phyloP scores from a whole-genome alignment of 306 rosid species.

The Ziziphus jujuba region DNA sequence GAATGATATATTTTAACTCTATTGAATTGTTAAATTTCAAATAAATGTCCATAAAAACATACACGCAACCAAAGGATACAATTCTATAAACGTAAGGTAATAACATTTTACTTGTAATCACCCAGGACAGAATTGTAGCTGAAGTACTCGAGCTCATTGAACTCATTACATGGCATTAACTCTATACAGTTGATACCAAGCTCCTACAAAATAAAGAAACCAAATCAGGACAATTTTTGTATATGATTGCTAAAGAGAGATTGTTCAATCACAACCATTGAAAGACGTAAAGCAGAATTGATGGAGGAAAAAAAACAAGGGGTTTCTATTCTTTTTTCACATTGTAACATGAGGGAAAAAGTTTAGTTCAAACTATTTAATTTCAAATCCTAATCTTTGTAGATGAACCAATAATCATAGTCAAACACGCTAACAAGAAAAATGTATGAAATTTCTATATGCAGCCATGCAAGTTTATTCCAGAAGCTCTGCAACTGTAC shows the following conservation, averaged over 20 bases:
- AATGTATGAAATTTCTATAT: background rate
- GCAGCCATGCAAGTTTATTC: background rate
- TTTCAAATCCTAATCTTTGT: too few relatives aligned
- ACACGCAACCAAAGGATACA: background rate
- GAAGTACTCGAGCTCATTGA: conserved; percentile 87
- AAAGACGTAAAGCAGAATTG: too few relatives aligned
- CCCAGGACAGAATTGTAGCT: conserved; percentile 82
- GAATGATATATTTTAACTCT: too few relatives aligned
- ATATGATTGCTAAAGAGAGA: background rate
- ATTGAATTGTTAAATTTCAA: background rate
- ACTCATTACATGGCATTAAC: conserved; percentile 95
- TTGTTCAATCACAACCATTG: too few relatives aligned
- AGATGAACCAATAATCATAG: background rate
- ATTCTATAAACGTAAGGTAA: background rate
- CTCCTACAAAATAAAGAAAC: conserved; percentile 61
- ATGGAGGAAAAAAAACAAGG: too few relatives aligned
- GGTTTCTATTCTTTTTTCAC: too few relatives aligned
- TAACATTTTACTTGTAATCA: conserved; percentile 56
- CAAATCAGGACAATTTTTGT: conserved; percentile 28
- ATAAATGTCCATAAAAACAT: background rate
- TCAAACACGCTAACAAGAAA: background rate
- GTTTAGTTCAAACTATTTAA: too few relatives aligned
- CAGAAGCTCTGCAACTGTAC: conserved; percentile 36
- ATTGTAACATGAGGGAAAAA: too few relatives aligned
- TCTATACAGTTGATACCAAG: conserved; percentile 94